Evolutionary conservation across 2,329 filamentous ascomycete genomes (phyloP).

Genomic region (Fusarium sulawesiense): DNA sequence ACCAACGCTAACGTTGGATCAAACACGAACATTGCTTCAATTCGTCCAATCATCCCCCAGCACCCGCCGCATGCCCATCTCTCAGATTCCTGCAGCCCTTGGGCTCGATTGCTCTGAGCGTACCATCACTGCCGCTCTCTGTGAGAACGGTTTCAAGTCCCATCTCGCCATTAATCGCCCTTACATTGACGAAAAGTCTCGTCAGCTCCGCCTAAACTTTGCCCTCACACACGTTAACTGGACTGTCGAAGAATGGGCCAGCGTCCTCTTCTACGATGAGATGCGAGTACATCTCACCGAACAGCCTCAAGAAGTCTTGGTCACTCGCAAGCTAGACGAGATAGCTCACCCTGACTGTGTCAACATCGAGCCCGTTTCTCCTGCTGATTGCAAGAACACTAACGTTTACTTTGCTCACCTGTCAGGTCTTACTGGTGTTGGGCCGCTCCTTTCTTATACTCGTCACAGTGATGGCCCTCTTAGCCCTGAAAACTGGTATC

Average conservation of each 20-base stretch:
- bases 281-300: background rate
- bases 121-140: background rate
- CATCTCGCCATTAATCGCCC: constrained; percentile 21
- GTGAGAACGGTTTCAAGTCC: no score
- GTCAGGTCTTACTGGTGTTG: constrained; percentile 23
- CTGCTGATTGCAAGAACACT: background rate
- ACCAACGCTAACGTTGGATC: background rate
- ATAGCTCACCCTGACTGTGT: constrained; percentile 13
- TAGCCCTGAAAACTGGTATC: background rate
- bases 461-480: background rate
- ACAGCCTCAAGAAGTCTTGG: constrained; percentile 1
- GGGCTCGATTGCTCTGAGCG: constrained; percentile 13
- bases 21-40: constrained; percentile 14
- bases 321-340: constrained; percentile 28
- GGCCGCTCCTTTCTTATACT: constrained; percentile 15
- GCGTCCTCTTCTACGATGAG: constrained; percentile 25
- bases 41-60: constrained; percentile 24
- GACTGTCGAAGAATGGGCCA: constrained; percentile 30
- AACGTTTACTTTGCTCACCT: constrained; percentile 13
- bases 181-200: constrained; percentile 16
- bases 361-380: background rate
- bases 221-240: constrained; percentile 21
- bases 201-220: constrained; percentile 22
- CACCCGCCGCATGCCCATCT: constrained; percentile 16
- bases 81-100: constrained; percentile 10